phyloP scores from a whole-genome alignment of 345 rosid species.

The Moricandia moricandioides region DNA sequence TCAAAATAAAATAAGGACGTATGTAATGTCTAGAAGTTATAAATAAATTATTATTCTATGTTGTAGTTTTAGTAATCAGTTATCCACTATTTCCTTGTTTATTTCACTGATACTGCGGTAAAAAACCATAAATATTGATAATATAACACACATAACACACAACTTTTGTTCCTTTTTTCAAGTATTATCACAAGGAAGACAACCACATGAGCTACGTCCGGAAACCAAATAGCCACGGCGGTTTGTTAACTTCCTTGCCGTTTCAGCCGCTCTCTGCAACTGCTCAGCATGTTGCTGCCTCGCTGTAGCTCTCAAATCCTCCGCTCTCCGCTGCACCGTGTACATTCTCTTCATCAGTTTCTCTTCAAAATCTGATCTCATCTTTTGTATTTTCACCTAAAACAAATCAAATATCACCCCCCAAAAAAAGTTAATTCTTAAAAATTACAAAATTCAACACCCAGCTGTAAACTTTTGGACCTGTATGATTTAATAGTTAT shows the following conservation, averaged over 20 bases:
- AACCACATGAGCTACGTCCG: constrained; percentile 60
- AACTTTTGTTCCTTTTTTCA: background rate
- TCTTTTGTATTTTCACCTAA: constrained; percentile 85
- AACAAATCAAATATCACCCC: background rate
- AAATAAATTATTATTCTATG: too few species aligned
- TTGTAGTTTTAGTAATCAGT: too few species aligned
- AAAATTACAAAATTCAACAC: background rate
- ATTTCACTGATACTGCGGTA: too few species aligned
- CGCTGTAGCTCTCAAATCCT: constrained; percentile 77
- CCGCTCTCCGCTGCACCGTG: constrained; percentile 64
- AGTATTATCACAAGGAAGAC: constrained; percentile 58
- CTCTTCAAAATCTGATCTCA: constrained; percentile 85
- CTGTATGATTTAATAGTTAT: background rate
- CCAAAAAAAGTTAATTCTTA: background rate
- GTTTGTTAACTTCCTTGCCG: constrained; percentile 45
- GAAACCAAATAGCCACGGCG: constrained; percentile 39
- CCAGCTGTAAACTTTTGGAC: background rate
- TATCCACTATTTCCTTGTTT: too few species aligned
- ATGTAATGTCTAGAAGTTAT: too few species aligned
- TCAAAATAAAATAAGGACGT: too few species aligned
- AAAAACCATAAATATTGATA: too few species aligned
- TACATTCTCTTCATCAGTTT: constrained; percentile 88
- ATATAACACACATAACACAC: too few species aligned
- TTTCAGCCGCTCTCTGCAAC: constrained; percentile 48
- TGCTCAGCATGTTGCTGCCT: constrained; percentile 63